Conservation (phyloP, 345 rosid genomes). For the Brassica carinata region DNA sequence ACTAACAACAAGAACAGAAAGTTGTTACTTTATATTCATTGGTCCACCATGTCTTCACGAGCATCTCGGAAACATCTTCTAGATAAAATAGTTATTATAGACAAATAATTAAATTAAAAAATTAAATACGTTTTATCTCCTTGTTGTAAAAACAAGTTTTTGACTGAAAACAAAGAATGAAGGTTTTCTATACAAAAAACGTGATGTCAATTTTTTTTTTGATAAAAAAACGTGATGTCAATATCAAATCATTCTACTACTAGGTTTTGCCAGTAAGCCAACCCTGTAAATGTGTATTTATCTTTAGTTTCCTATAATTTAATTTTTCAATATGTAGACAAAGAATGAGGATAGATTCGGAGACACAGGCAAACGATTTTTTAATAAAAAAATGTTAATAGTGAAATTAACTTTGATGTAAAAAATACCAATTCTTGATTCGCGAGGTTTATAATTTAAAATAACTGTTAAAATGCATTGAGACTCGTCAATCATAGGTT, state of each 20-base stretch:
- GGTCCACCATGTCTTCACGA: not conserved
- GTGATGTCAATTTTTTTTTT: not conserved
- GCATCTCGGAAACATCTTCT: not conserved
- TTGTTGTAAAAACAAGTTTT: not conserved
- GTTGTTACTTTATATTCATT: not conserved
- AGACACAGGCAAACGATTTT: not conserved
- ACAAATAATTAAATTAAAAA: not conserved
- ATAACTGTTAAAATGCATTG: not conserved
- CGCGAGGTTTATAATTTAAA: not conserved
- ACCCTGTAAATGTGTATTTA: not conserved
- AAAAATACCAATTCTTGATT: not conserved
- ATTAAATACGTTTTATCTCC: not conserved
- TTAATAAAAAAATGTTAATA: not conserved
- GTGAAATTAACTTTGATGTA: not conserved
- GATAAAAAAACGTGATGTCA: not conserved
- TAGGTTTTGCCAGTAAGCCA: slow-evolving; percentile 5
- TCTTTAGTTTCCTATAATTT: not conserved
- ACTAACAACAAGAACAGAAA: not conserved
- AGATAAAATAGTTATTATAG: not conserved
- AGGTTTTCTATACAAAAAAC: not conserved
- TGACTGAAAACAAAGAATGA: not conserved
- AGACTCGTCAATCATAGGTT: not conserved
- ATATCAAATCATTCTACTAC: slow-evolving; percentile 1
- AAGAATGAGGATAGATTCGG: not conserved
- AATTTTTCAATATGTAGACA: not conserved